Evolutionary conservation across 139 green algal species (phyloP).

Genomic region (Coccomyxa sp.): DNA sequence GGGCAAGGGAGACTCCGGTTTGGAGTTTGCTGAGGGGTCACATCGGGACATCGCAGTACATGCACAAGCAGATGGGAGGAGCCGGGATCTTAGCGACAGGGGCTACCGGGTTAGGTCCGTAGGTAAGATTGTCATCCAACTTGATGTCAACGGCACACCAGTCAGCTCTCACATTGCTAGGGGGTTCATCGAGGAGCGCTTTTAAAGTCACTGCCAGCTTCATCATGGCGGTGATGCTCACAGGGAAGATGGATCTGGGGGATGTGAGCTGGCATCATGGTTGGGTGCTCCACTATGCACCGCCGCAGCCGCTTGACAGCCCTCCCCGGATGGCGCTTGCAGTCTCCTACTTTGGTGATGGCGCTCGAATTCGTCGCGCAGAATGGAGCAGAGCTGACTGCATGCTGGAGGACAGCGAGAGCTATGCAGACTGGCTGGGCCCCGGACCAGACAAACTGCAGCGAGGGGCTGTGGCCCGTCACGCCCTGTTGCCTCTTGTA

Average conservation of each 20-base stretch:
- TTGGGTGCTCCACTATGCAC: slow-evolving; percentile 56
- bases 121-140: background rate
- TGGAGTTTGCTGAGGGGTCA: background rate
- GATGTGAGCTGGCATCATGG: slow-evolving; percentile 60
- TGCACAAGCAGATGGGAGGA: background rate
- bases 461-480: background rate
- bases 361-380: slow-evolving; percentile 30
- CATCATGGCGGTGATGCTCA: background rate
- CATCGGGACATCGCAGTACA: background rate
- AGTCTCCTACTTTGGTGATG: slow-evolving; percentile 54
- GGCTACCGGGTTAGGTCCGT: background rate
- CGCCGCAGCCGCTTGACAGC: slow-evolving; percentile 34
- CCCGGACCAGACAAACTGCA: background rate
- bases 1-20: background rate
- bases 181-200: background rate
- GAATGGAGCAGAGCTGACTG: background rate
- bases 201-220: background rate
- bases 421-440: background rate
- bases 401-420: background rate
- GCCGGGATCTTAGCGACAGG: background rate
- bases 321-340: slow-evolving; percentile 34
- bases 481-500: slow-evolving; percentile 1
- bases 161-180: background rate
- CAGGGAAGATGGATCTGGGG: slow-evolving; percentile 44
- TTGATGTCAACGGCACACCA: background rate